phyloP scores from a whole-genome alignment of 2,329 filamentous ascomycete species.

The Colletotrichum filicis region DNA sequence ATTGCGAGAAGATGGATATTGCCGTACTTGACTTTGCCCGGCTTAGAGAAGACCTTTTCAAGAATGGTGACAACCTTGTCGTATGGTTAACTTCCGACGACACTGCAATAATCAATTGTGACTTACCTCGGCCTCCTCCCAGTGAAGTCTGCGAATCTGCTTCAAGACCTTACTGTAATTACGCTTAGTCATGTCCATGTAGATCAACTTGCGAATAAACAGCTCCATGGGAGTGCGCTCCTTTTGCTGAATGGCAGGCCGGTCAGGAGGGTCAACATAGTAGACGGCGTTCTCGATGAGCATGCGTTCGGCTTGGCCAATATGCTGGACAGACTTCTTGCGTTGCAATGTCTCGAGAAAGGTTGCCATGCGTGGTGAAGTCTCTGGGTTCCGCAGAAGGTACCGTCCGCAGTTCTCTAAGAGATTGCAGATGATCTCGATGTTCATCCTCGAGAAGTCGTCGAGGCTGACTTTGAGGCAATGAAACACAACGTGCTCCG shows the following conservation, averaged over 20 bases:
- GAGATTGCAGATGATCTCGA: conserved; percentile 96
- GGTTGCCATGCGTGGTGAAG: conserved; percentile 89
- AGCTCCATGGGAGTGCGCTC: conserved; percentile 93
- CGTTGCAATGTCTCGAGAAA: conserved; percentile 95
- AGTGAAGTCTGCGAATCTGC: conserved; percentile 94
- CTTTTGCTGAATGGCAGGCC: conserved; percentile 95
- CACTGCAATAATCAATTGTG: not conserved
- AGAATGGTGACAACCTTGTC: conserved; percentile 75
- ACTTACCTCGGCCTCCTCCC: conserved; percentile 87
- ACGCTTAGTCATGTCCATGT: conserved; percentile 92
- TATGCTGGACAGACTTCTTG: conserved; percentile 95
- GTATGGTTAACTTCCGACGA: not conserved
- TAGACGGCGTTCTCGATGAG: conserved; percentile 98
- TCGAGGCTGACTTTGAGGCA: conserved; percentile 97
- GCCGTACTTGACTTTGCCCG: conserved; percentile 96
- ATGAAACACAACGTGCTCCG: conserved; percentile 98
- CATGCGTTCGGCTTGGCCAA: conserved; percentile 97
- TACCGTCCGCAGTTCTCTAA: conserved; percentile 97
- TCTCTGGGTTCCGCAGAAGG: conserved; percentile 90
- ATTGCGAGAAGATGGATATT: conserved; percentile 95
- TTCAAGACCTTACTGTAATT: conserved; percentile 95
- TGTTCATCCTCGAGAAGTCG: conserved; percentile 98
- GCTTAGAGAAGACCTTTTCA: conserved; percentile 94
- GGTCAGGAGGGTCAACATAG: conserved; percentile 94
- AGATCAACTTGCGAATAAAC: conserved; percentile 92